Evolutionary conservation across 148 eudicot species (phyloP).

Genomic region (Linanthus parryae): DNA sequence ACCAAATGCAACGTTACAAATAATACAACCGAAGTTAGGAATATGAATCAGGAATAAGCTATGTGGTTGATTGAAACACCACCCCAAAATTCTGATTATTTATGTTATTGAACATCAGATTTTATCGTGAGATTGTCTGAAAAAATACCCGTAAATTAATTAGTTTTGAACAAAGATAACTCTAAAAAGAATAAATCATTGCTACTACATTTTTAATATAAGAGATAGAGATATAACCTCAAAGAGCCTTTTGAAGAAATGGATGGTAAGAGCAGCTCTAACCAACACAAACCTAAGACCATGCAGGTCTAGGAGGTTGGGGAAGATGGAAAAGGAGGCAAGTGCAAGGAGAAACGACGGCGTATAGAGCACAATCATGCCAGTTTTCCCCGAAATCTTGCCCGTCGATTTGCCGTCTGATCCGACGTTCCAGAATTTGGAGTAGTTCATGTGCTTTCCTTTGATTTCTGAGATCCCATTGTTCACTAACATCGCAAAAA

Average conservation of each 20-base stretch:
- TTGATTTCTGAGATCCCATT: conserved; percentile 17
- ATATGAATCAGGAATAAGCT: too few relatives aligned
- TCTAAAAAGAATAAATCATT: too few relatives aligned
- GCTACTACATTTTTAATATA: too few relatives aligned
- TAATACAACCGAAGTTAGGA: too few relatives aligned
- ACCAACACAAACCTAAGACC: conserved; percentile 16
- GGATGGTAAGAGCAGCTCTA: conserved; percentile 13
- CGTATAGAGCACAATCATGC: conserved; percentile 21
- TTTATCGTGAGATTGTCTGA: too few relatives aligned
- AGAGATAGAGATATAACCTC: conserved; percentile 15
- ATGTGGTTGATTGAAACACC: too few relatives aligned
- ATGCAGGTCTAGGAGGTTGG: background rate
- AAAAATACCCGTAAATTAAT: too few relatives aligned
- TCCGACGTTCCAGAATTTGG: conserved; percentile 23
- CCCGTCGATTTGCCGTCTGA: background rate
- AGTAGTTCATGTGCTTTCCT: conserved; percentile 36
- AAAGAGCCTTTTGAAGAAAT: conserved; percentile 23
- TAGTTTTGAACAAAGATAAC: too few relatives aligned
- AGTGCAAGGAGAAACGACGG: conserved; percentile 19
- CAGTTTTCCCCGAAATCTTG: conserved; percentile 11
- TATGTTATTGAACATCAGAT: too few relatives aligned
- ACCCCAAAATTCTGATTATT: too few relatives aligned
- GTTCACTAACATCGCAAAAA: too few relatives aligned
- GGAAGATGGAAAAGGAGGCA: conserved; percentile 10
- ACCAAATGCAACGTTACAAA: too few relatives aligned